These are phyloP conservation scores for Microdochium trichocladiopsis DNA, from an alignment of 2,329 filamentous ascomycete genomes.

Conservation along the genomic window DNA sequence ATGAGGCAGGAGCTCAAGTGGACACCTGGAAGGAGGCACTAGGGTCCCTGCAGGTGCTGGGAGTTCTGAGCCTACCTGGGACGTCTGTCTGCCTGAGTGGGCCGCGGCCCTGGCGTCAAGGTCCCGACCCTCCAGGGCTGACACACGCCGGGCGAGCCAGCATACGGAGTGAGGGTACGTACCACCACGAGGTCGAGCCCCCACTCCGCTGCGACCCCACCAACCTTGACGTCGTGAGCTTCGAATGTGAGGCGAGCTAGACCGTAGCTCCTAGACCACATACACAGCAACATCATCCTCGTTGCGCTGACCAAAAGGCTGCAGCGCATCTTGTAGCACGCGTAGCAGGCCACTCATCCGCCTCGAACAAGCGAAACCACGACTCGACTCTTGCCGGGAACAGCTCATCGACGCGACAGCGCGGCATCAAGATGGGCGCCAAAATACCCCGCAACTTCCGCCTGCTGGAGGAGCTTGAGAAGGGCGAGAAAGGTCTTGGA, in stretches of 20 bases:
- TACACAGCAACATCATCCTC: too few species aligned
- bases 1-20: constrained; percentile 1
- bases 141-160: too few species aligned
- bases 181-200: too few species aligned
- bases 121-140: too few species aligned
- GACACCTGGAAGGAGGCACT: background rate
- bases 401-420: too few species aligned
- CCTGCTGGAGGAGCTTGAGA: constrained; percentile 94
- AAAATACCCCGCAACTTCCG: constrained; percentile 95
- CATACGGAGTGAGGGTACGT: background rate
- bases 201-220: background rate
- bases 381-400: too few species aligned
- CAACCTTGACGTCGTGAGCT: background rate
- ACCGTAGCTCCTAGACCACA: too few species aligned
- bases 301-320: too few species aligned
- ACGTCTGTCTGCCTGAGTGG: background rate
- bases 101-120: background rate
- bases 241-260: background rate
- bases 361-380: too few species aligned
- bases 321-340: too few species aligned
- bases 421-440: constrained; percentile 31
- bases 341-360: too few species aligned
- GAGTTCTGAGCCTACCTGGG: background rate
- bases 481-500: constrained; percentile 95
- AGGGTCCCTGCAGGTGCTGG: too few species aligned